Percentiles rank a stretch among this genome's conserved stretches.
Conservation (phyloP, 2,329 filamentous ascomycete genomes). For the Sporothrix variecibatus region DNA sequence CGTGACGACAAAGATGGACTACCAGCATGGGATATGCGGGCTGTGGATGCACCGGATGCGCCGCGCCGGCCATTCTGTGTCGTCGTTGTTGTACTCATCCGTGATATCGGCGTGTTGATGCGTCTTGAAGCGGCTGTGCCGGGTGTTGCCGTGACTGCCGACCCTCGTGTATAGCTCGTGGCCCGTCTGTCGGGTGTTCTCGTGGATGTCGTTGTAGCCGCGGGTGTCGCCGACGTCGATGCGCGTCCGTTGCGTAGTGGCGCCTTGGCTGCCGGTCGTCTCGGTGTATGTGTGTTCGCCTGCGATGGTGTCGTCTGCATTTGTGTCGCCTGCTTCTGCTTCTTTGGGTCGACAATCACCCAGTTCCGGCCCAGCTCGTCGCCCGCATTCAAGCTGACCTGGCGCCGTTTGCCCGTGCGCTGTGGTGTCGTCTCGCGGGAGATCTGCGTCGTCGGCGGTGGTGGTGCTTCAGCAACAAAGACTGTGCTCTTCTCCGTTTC, state of each 20-base stretch:
- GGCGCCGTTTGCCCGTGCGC: conserved; percentile 56
- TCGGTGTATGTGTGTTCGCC: background rate
- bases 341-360: conserved; percentile 62
- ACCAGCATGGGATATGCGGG: conserved; percentile 50
- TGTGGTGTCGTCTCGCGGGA: conserved; percentile 36
- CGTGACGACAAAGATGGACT: conserved; percentile 45
- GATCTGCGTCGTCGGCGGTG: background rate
- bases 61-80: conserved; percentile 29
- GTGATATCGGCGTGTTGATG: conserved; percentile 47
- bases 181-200: conserved; percentile 24
- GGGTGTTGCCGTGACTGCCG: conserved; percentile 30
- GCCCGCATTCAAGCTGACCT: conserved; percentile 49
- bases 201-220: no score
- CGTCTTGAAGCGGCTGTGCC: conserved; percentile 45
- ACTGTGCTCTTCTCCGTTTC: background rate
- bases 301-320: no score
- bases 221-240: background rate
- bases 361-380: conserved; percentile 67
- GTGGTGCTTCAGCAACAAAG: background rate
- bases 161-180: conserved; percentile 14
- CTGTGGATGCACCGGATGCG: conserved; percentile 25
- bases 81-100: conserved; percentile 35
- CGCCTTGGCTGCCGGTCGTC: background rate
- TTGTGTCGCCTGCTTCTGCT: background rate
- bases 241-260: background rate